These are phyloP conservation scores for Candida takata DNA, from an alignment of 805 yeast genomes.

Conservation along the genomic window DNA sequence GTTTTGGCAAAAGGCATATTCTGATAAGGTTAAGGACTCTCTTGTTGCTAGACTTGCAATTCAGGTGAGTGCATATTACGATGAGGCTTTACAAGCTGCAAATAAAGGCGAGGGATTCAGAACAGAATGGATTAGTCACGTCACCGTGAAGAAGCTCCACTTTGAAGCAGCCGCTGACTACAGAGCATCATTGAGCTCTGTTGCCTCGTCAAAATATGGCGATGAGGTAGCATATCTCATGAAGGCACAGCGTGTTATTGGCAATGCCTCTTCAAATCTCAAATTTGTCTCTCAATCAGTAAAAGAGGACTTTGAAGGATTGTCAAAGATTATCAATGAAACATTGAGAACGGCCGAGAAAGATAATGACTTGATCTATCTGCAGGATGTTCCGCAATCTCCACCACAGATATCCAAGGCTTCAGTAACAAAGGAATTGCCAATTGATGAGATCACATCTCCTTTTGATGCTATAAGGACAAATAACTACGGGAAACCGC, in stretches of 20 bases:
- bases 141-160: constrained; percentile 53
- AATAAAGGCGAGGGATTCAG: constrained; percentile 43
- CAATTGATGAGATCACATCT: constrained; percentile 29
- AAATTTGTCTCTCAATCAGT: constrained; percentile 38
- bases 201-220: constrained; percentile 52
- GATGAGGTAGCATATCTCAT: constrained; percentile 57
- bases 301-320: constrained; percentile 44
- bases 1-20: constrained; percentile 69
- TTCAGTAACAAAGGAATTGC: constrained; percentile 46
- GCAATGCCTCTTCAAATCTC: constrained; percentile 31
- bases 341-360: constrained; percentile 51
- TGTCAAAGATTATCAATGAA: constrained; percentile 37
- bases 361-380: constrained; percentile 76
- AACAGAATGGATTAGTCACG: constrained; percentile 59
- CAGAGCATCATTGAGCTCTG: constrained; percentile 47
- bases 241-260: constrained; percentile 34
- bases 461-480: constrained; percentile 23
- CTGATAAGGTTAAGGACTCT: constrained; percentile 45
- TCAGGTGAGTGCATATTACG: constrained; percentile 55
- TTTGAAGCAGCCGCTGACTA: constrained; percentile 67
- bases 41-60: constrained; percentile 57
- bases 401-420: constrained; percentile 41
- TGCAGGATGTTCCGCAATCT: constrained; percentile 54
- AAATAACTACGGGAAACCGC: constrained; percentile 20
- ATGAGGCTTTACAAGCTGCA: constrained; percentile 35